These are phyloP conservation scores for Globisporangium spiculum DNA, from an alignment of 352 stramenopile species.

Conservation along the genomic window DNA sequence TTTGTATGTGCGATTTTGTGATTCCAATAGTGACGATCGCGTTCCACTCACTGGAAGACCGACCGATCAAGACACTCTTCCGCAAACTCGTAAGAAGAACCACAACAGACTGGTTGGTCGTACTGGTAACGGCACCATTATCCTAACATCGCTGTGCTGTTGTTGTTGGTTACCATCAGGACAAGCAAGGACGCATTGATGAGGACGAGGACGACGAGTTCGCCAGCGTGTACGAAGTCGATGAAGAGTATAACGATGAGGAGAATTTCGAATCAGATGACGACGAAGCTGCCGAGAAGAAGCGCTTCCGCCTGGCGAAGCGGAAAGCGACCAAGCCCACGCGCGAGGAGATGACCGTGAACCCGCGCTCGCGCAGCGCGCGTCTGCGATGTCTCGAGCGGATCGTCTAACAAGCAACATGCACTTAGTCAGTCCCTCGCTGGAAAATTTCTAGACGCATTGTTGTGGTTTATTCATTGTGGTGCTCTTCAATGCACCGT, in stretches of 20 bases:
- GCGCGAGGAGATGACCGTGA: constrained; percentile 55
- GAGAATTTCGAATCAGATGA: constrained; percentile 13
- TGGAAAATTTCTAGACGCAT: not conserved
- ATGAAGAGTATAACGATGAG: constrained; percentile 15
- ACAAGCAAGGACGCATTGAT: constrained; percentile 29
- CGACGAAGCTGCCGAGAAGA: constrained; percentile 18
- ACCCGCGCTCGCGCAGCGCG: constrained; percentile 66
- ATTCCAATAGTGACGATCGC: constrained; percentile 58
- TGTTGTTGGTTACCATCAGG: constrained; percentile 21
- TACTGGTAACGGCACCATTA: not conserved
- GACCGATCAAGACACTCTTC: constrained; percentile 79
- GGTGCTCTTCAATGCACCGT: not conserved
- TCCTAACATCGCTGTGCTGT: not conserved
- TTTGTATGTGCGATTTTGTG: not conserved
- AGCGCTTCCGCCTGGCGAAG: constrained; percentile 57
- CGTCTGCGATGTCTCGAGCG: constrained; percentile 74
- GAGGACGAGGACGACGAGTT: constrained; percentile 24
- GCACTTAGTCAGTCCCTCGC: not conserved
- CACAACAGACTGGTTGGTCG: not conserved
- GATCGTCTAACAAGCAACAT: constrained; percentile 14
- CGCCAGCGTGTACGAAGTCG: constrained; percentile 21
- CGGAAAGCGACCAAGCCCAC: constrained; percentile 71
- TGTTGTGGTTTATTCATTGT: not conserved
- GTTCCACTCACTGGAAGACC: constrained; percentile 84
- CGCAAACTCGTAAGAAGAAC: constrained; percentile 44